A percentile compares a stretch with the other conserved stretches of the same genome.
Evolutionary conservation across 108 stramenopile genomes (phyloP).

Genomic region (Pseudonitzschia multiseries): DNA sequence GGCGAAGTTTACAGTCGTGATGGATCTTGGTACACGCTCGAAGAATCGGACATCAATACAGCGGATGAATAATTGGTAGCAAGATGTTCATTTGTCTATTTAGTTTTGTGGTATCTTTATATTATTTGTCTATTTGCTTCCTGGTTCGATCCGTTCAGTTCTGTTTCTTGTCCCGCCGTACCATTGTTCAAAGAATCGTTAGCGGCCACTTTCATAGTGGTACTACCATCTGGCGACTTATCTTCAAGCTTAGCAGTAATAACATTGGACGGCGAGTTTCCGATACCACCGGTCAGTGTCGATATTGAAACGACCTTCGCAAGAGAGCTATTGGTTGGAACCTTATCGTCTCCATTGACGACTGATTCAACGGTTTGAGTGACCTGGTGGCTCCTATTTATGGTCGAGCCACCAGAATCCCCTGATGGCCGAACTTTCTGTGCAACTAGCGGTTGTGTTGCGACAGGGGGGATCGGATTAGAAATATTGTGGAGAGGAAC

Average conservation of each 20-base stretch:
- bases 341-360: too few relatives aligned
- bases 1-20: constrained; percentile 64
- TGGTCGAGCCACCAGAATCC: too few relatives aligned
- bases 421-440: too few relatives aligned
- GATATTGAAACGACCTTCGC: not conserved
- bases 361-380: too few relatives aligned
- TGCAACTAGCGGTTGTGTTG: too few relatives aligned
- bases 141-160: not conserved
- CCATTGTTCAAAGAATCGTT: not conserved
- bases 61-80: constrained; percentile 30
- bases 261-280: not conserved
- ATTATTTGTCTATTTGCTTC: not conserved
- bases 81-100: not conserved
- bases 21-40: constrained; percentile 63
- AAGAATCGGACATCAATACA: constrained; percentile 59
- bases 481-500: too few relatives aligned
- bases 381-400: too few relatives aligned
- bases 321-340: too few relatives aligned
- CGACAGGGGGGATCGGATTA: too few relatives aligned
- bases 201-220: not conserved
- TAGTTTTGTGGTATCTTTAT: not conserved
- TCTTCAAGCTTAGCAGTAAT: constrained; percentile 2
- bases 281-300: not conserved
- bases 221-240: not conserved
- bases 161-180: constrained; percentile 6